Conservation (phyloP, 2,329 filamentous ascomycete species). For the Leptographium flavum region DNA sequence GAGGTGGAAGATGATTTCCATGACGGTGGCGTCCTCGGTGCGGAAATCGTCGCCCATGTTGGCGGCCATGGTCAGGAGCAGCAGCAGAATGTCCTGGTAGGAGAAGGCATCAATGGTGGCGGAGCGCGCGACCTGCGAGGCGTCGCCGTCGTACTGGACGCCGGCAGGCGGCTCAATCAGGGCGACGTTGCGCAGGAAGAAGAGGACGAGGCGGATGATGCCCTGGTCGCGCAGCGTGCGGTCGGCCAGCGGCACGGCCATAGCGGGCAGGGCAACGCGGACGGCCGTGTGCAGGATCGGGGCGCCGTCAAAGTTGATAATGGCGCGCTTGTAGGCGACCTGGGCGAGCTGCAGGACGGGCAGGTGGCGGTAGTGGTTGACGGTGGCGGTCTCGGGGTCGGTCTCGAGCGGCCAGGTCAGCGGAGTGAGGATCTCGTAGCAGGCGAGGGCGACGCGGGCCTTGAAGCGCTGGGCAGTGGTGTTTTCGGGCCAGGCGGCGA, state of each 20-base stretch:
- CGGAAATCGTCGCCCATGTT: conserved; percentile 91
- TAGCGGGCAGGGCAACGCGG: conserved; percentile 68
- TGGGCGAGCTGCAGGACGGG: conserved; percentile 83
- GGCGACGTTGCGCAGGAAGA: conserved; percentile 77
- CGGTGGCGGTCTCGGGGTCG: conserved; percentile 65
- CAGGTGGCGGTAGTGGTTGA: conserved; percentile 85
- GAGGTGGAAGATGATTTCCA: conserved; percentile 86
- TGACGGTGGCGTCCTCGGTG: conserved; percentile 71
- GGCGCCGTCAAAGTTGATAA: conserved; percentile 69
- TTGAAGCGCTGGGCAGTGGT: conserved; percentile 60
- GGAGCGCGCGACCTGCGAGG: conserved; percentile 76
- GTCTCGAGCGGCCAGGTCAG: conserved; percentile 88
- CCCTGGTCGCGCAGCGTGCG: conserved; percentile 70
- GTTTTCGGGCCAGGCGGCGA: conserved; percentile 67
- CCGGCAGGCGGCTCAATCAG: conserved; percentile 66
- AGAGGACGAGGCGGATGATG: conserved; percentile 80
- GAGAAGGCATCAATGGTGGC: conserved; percentile 80
- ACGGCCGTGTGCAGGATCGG: conserved; percentile 70
- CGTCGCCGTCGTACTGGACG: conserved; percentile 69
- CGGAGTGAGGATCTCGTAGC: conserved; percentile 79
- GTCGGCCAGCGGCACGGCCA: conserved; percentile 66
- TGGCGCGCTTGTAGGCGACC: conserved; percentile 74
- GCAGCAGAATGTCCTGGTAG: conserved; percentile 76
- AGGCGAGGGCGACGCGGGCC: conserved; percentile 67
- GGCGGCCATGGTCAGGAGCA: conserved; percentile 75